These are phyloP conservation scores for Jackrogersella multiformis DNA, from an alignment of 495 filamentous ascomycete species.

Conservation along the genomic window DNA sequence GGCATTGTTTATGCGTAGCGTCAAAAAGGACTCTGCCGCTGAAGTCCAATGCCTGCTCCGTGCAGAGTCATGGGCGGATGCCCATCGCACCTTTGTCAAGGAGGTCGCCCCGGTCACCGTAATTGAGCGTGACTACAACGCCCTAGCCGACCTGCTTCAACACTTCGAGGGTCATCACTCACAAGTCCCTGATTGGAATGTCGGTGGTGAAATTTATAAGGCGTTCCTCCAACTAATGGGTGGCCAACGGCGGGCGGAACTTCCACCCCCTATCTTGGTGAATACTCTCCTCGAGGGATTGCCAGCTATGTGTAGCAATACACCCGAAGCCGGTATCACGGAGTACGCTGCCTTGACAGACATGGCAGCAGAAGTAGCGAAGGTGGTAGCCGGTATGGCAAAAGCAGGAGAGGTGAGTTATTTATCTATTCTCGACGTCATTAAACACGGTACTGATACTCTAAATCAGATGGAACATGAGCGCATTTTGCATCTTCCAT, in stretches of 20 bases:
- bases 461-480: constrained; percentile 51
- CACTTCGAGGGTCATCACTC: constrained; percentile 68
- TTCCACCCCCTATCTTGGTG: constrained; percentile 56
- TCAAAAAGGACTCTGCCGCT: constrained; percentile 66
- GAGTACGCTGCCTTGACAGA: constrained; percentile 76
- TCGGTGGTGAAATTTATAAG: constrained; percentile 82
- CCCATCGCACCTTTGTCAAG: constrained; percentile 80
- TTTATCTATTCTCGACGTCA: constrained; percentile 17
- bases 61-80: constrained; percentile 78
- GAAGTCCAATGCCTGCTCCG: constrained; percentile 81
- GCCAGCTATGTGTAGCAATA: constrained; percentile 67
- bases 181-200: constrained; percentile 68
- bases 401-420: constrained; percentile 62
- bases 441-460: constrained; percentile 18
- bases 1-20: constrained; percentile 79
- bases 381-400: constrained; percentile 67
- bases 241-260: constrained; percentile 46
- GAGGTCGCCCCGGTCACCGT: constrained; percentile 81
- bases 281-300: constrained; percentile 70
- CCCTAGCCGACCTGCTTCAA: constrained; percentile 68
- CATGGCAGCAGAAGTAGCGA: constrained; percentile 76
- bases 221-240: constrained; percentile 75
- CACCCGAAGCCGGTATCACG: constrained; percentile 56
- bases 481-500: constrained; percentile 70
- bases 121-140: constrained; percentile 77